Evolutionary conservation across 2,329 filamentous ascomycete species (phyloP), one percentile per base, ranked within the genome.

Genomic region (Pseudocercospora fijiensis): DNA sequence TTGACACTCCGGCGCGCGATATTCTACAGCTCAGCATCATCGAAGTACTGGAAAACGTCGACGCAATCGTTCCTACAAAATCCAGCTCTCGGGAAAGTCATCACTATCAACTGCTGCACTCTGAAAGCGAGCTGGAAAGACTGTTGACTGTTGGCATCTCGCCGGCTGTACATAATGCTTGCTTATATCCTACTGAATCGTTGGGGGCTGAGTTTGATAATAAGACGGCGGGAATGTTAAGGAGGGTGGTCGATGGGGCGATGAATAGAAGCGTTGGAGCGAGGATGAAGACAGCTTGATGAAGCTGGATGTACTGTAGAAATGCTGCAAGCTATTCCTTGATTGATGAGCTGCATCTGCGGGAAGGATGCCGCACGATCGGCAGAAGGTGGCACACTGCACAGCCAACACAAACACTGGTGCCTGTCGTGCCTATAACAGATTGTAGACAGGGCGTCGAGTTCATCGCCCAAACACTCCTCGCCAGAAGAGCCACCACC

Each of bases 341-440:
- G 22, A 22, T 20, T 18, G 22, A 22, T 22, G 9, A 49, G 18
- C 18, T 49, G 45, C 20, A 49, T 5, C 18, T 49, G 45, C 45
- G 45, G 45, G 20, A 49, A 49, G 45, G 45, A 28, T 3, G n/a
- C 26, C 22, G 49, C 8, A 53, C 6, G 49, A 53, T 53, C 49
- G 49, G 26, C 49, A 53, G 16, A 9, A 45, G 18, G 20, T 22
- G 30, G 22, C 20, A 24, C 37, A 18, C 13, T 18, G 22, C 20
- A 24, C 37, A 18, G 37, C 33, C 16, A 43, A 41, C 11, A 18
- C 28, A 41, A 45, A 26, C 6, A 33, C 55, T 57, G 55, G 33
- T 57, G 55, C 55, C 55, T 57, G 22, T 57, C 30, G 33, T 57
- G 55, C 55, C 55, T 57, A 28, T 26, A n/a, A 18, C 11, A 33